Base-by-base conservation (phyloP, 768 basidiomycete species). In the Rhodotorula kratochvilovae region DNA sequence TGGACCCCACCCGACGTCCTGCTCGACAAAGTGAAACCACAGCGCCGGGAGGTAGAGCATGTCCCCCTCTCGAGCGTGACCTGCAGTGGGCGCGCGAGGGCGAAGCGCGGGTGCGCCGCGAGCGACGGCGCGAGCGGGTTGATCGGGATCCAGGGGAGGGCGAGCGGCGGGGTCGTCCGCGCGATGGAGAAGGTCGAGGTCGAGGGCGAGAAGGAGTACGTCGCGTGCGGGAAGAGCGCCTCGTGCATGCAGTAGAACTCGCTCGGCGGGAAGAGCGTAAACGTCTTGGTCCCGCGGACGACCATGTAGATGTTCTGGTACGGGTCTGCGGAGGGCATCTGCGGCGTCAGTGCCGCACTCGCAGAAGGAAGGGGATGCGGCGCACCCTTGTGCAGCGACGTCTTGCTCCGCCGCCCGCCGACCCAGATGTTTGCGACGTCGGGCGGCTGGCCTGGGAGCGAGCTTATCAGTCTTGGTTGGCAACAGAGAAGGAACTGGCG, bases 341-440 rank as follows among this genome's bases (percentile, higher is more conserved):
- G 31, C 1, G 4, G 29, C 35, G 13, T 27, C 1, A 29, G 45
- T 15, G 16, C 4, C 48, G 27, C 6, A 27, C 7, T 4, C 39
- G 45, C 1, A 23, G 45, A 27, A 51, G 39, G 56, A 51, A 0
- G 39, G 31, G 4, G 33, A 29, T 31, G 74, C 83, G 62, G 16
- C 53, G 4, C 12, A 91, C 92, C 92, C 77, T 86, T 90, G 79
- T 97, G 94, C 56, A 95, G 84, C 65, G 89, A 91, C 2, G 94
- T 96, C 23, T 87, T 82, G 77, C 91, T 92, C 67, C 83, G 81
- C 65, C 83, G 82, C 76, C 90, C 85, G 19, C 94, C 93, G 46
- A 96, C 90, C 92, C 93, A 97, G 29, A 97, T 77, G 78, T 96
- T 96, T 5, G 92, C 91, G 11, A 92, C 93, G 77, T 97, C 94